Conservation (phyloP, 2,329 filamentous ascomycete species). For the Sodiomyces alkalinus region DNA sequence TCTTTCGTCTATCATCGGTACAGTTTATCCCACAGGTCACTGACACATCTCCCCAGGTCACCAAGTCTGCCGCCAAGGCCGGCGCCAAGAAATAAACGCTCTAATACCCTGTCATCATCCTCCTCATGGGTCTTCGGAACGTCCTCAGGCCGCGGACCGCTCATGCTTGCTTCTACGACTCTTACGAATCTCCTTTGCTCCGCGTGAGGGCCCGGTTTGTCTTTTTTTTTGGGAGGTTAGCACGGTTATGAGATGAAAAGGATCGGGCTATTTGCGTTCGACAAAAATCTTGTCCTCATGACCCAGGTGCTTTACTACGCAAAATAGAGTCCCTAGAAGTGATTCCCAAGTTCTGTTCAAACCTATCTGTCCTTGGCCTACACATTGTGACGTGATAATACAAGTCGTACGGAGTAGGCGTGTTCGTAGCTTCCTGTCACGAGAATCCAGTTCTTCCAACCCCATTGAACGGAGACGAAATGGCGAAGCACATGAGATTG, state of each 20-base stretch:
- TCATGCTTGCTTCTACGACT: conserved; percentile 27
- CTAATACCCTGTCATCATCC: too few relatives aligned
- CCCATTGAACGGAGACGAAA: too few relatives aligned
- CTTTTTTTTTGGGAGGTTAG: conserved; percentile 19
- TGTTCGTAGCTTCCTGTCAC: too few relatives aligned
- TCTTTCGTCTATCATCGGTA: neutral
- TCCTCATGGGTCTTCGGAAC: conserved; percentile 7
- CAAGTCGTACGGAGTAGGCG: too few relatives aligned
- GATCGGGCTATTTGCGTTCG: conserved; percentile 19
- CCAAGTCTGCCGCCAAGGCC: conserved; percentile 60
- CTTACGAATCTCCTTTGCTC: conserved; percentile 26
- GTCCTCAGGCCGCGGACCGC: conserved; percentile 1
- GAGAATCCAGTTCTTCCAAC: too few relatives aligned
- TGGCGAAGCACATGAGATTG: too few relatives aligned
- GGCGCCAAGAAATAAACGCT: conserved; percentile 55
- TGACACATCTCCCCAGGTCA: conserved; percentile 23
- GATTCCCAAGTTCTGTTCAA: conserved; percentile 9
- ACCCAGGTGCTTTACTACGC: conserved; percentile 29
- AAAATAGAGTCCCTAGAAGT: conserved; percentile 27
- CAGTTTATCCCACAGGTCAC: too few relatives aligned
- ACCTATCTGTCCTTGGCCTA: too few relatives aligned
- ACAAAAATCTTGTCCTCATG: conserved; percentile 25
- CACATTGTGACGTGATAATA: too few relatives aligned
- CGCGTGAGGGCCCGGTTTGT: conserved; percentile 28
- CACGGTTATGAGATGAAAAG: conserved; percentile 27